A percentile compares a stretch with the other conserved stretches of the same genome.
Conservation (phyloP, 352 stramenopile genomes). For the Paralagenidium karlingii region DNA sequence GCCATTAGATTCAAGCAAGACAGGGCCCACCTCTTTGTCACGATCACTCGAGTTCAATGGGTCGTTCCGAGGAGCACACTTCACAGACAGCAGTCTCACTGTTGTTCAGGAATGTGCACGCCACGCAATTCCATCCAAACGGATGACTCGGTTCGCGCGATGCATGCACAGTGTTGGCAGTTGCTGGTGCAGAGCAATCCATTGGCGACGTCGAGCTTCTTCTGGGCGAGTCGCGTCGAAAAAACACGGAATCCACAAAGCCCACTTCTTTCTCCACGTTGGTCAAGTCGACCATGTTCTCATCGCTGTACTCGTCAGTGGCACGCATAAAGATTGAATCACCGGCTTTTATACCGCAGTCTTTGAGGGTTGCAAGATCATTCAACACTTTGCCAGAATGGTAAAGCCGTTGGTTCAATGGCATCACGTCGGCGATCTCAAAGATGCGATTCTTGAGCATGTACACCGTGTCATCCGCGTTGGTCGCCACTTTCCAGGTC, state of each 20-base stretch:
- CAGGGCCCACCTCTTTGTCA: background rate
- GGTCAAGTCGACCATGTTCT: constrained; percentile 7
- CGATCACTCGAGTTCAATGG: background rate
- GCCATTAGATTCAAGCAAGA: background rate
- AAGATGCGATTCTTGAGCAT: constrained; percentile 72
- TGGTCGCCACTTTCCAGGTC: constrained; percentile 35
- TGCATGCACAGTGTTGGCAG: constrained; percentile 7
- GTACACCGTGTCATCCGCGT: constrained; percentile 54
- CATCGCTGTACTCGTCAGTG: constrained; percentile 40
- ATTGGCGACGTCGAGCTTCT: background rate
- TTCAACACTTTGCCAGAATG: constrained; percentile 44
- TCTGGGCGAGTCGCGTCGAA: constrained; percentile 6
- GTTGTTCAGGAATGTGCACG: constrained; percentile 73
- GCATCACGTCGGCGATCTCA: constrained; percentile 46
- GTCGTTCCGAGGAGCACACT: constrained; percentile 32
- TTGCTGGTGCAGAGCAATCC: constrained; percentile 7
- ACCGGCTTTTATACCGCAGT: constrained; percentile 59
- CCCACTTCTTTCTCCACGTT: constrained; percentile 47
- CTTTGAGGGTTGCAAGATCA: constrained; percentile 40
- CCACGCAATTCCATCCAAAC: constrained; percentile 62
- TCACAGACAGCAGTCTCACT: constrained; percentile 34
- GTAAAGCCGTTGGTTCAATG: constrained; percentile 58
- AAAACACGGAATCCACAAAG: constrained; percentile 61
- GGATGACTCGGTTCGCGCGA: constrained; percentile 8
- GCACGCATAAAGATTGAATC: constrained; percentile 63